Percentiles rank a stretch among this genome's conserved stretches.
Evolutionary conservation across 75 land plant species (phyloP).

Genomic region (Pseudotsuga menziesii): DNA sequence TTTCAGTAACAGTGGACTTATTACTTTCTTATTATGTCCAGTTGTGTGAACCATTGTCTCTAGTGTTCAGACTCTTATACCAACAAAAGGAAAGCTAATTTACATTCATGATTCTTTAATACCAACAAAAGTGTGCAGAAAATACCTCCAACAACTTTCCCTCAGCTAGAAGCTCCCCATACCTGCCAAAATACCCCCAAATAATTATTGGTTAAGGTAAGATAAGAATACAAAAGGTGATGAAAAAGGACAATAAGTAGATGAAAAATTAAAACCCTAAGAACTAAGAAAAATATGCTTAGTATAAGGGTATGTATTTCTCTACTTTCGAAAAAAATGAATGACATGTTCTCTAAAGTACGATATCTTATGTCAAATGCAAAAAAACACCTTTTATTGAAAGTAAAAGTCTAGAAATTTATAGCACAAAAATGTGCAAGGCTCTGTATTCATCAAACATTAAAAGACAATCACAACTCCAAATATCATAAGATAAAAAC

Average conservation of each 20-base stretch:
- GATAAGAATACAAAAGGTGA: not conserved
- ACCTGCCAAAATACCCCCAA: constrained; percentile 34
- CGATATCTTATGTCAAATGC: constrained; percentile 1
- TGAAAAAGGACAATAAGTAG: not conserved
- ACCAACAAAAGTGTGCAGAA: too few relatives aligned
- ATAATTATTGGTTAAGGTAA: not conserved
- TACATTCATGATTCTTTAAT: too few relatives aligned
- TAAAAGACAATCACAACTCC: not conserved
- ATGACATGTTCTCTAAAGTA: not conserved
- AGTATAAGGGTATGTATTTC: too few relatives aligned
- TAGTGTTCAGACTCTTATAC: too few relatives aligned
- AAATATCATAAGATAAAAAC: not conserved
- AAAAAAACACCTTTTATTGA: too few relatives aligned
- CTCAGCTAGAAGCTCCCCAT: constrained; percentile 67
- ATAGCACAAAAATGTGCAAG: not conserved
- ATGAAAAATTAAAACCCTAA: not conserved
- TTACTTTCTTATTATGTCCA: too few relatives aligned
- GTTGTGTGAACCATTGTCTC: too few relatives aligned
- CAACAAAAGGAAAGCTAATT: too few relatives aligned
- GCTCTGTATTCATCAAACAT: not conserved
- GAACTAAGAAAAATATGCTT: not conserved
- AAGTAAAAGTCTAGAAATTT: too few relatives aligned
- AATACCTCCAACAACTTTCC: constrained; percentile 84
- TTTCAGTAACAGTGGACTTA: too few relatives aligned
- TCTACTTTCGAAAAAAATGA: not conserved